Base-by-base conservation (phyloP, 352 stramenopile genomes). In the Pythium scleroteichum region DNA sequence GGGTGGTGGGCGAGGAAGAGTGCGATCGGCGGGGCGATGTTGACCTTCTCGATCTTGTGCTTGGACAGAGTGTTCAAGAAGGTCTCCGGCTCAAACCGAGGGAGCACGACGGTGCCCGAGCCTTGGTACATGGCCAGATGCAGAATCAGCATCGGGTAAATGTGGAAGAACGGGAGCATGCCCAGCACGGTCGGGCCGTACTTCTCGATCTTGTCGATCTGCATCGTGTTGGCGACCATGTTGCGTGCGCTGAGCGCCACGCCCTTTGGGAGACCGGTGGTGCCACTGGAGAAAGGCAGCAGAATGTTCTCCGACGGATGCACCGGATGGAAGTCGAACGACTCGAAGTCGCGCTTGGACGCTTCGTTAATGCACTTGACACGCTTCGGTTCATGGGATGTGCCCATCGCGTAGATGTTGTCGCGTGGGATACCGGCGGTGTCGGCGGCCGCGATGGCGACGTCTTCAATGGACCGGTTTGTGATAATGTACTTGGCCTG, bases 101-200 rank as follows among this genome's bases (percentile, higher is more conserved):
- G 89, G 19, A 97, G 84, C 8, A 97, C 90, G 17, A 98, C 84
- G 12, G 96, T 75, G 6, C 82, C 81, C 27, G 78, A 59, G 13
- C 88, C 88, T 68, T 91, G 82, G 67, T 87, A 91, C 27, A 94
- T 73, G 22, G 76, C 78, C 54, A 94, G 78, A 29, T 98, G 73
- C 26, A 97, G 62, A 20, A 95, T 70, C 46, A 88, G 81, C 23
- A 90, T 77, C 54, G 88, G 92, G 70, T 98, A 98, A 58, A 98
- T 98, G 64, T 99, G 95, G 78, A 97, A 98, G 56, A 98, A 97
- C 19, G 96, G 95, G 29, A 99, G 73, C 38, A 94, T 49, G 0
- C 66, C 76, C 14, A 97, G 59, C 22, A 75, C 78, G 40, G 76
- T 68, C 24, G 65, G 54, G 27, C 67, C 59, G n/a, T 82, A 66